Evolutionary conservation across 176 grass and related monocot genomes (phyloP).

Genomic region (Hsuehochloa calcarea): DNA sequence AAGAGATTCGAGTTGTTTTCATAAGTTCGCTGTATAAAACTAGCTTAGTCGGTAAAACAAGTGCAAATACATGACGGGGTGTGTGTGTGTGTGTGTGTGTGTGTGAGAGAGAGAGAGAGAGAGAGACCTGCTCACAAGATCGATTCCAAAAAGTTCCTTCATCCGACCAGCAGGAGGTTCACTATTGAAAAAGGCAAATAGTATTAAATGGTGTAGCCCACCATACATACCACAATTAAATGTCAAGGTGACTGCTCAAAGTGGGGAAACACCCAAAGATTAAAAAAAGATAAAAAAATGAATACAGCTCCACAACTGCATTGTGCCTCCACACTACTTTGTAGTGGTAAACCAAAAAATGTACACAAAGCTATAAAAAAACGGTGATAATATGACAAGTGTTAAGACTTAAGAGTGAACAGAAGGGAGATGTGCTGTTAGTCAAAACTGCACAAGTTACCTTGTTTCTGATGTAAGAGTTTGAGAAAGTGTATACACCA

Average conservation of each 20-base stretch:
- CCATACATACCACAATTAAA: conserved; percentile 3
- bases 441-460: conserved; percentile 44
- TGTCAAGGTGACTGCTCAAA: not conserved
- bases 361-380: not conserved
- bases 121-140: conserved; percentile 52
- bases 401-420: not conserved
- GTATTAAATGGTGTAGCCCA: not conserved
- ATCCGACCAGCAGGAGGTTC: conserved; percentile 56
- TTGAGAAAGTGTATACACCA: conserved; percentile 96
- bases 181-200: conserved; percentile 42
- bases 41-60: not conserved
- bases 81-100: not conserved
- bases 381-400: not conserved
- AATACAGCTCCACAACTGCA: not conserved
- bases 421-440: not conserved
- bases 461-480: conserved; percentile 85
- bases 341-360: not conserved
- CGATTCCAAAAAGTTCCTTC: conserved; percentile 89
- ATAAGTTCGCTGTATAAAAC: not conserved
- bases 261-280: not conserved
- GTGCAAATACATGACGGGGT: not conserved
- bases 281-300: not conserved
- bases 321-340: conserved; percentile 7
- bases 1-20: not conserved
- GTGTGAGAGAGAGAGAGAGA: not conserved